phyloP scores from a whole-genome alignment of 1,284 basidiomycete species.

The Wolfiporia cocos region DNA sequence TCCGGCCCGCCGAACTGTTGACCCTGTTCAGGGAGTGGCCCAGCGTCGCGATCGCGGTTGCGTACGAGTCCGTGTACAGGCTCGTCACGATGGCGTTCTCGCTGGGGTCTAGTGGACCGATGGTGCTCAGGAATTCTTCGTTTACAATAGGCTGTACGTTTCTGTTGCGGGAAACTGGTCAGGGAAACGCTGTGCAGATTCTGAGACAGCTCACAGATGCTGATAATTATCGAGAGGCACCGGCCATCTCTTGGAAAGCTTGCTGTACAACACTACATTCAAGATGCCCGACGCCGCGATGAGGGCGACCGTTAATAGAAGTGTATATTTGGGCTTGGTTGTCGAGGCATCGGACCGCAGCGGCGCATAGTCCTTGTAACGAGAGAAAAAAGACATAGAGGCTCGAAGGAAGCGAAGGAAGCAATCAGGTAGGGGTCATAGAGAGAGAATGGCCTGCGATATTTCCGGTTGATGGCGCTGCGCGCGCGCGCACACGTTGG shows the following conservation, averaged over 20 bases:
- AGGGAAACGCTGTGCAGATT: not conserved
- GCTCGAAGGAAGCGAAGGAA: not conserved
- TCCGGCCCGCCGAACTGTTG: slow-evolving; percentile 28
- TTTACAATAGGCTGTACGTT: slow-evolving; percentile 9
- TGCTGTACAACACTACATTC: slow-evolving; percentile 2
- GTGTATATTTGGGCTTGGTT: not conserved
- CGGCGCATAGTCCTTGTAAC: slow-evolving; percentile 7
- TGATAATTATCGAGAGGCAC: slow-evolving; percentile 8
- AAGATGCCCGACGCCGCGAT: not conserved
- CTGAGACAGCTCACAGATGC: slow-evolving; percentile 5
- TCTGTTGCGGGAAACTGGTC: not conserved
- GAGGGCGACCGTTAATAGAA: not conserved
- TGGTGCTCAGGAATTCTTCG: slow-evolving; percentile 1
- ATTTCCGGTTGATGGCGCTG: too few species aligned
- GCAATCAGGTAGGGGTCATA: too few species aligned
- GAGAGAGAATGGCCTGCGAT: too few species aligned
- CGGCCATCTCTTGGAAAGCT: not conserved
- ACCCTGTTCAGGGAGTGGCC: slow-evolving; percentile 33
- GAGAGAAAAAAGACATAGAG: slow-evolving; percentile 2
- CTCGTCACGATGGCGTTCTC: slow-evolving; percentile 35
- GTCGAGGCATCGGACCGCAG: slow-evolving; percentile 1
- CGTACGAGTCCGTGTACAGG: slow-evolving; percentile 37
- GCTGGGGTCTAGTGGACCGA: slow-evolving; percentile 6
- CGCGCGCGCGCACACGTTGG: too few species aligned
- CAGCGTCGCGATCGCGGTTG: slow-evolving; percentile 35